phyloP scores from a whole-genome alignment of 2,329 filamentous ascomycete species.

The Aspergillus pseudotamarii region DNA sequence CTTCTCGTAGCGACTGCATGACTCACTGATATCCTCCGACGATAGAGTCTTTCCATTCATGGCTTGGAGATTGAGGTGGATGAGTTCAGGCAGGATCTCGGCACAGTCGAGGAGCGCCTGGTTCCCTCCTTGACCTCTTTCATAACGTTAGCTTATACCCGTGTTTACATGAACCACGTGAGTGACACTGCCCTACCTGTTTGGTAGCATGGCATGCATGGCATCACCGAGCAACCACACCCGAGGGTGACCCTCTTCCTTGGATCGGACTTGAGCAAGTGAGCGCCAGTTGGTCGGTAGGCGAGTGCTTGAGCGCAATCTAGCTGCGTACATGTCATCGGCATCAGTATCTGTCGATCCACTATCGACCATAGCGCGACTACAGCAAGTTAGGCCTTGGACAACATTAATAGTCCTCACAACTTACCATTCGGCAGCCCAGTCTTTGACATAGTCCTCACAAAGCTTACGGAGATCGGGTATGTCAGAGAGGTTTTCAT shows the following conservation, averaged over 20 bases:
- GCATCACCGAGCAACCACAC: not conserved
- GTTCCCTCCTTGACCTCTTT: not conserved
- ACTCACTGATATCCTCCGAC: not conserved
- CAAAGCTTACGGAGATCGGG: no score
- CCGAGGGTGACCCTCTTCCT: not conserved
- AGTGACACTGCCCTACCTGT: not conserved
- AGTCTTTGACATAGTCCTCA: no score
- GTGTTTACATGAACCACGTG: no score
- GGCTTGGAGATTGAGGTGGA: not conserved
- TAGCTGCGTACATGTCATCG: not conserved
- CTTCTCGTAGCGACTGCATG: not conserved
- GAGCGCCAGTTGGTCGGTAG: not conserved
- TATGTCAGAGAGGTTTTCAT: no score
- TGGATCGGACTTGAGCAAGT: not conserved
- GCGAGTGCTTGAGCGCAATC: not conserved
- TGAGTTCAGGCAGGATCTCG: not conserved
- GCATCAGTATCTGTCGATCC: not conserved
- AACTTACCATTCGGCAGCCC: no score
- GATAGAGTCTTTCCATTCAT: not conserved
- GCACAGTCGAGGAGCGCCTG: not conserved
- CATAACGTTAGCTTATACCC: not conserved
- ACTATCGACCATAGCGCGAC: not conserved
- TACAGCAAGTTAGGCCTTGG: not conserved
- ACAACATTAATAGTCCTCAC: no score
- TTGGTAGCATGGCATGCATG: not conserved